Evolutionary conservation across 1,284 basidiomycete genomes (phyloP), one percentile per base, ranked within the genome.

Genomic region (Erythrobasidium hasegawianum): DNA sequence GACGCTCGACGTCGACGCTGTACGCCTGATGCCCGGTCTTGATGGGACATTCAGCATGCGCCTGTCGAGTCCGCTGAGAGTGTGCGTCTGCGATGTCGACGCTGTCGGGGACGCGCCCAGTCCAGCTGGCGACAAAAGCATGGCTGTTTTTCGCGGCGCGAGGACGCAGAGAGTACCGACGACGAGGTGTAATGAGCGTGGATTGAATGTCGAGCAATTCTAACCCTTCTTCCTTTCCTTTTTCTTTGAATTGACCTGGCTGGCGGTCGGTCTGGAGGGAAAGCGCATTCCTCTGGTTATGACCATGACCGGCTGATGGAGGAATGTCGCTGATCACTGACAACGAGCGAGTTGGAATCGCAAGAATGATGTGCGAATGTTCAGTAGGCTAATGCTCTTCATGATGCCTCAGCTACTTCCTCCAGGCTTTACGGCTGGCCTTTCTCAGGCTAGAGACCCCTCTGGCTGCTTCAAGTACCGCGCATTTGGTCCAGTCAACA

Each of bases 251-350:
- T 5, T 18, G n/a, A 47, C 16, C 16, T 47, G 43, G 22, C 43
- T 47, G 43, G n/a, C 22, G 43, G 22, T 47, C 16, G 43, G 22
- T 47, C 22, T 47, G 43, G 14, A 47, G 43, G 16, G 43, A 47
- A 16, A 47, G 43, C 16, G 57, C 57, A 58, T 58, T 24, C 57
- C n/a, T 27, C 33, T 11, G 47, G 39, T 26, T 24, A 47, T 33
- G 16, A 45, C 24, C 24, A 13, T 33, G n/a, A 38, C n/a, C 22
- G 39, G 20, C 50, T n/a, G 7, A 53, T 60, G 59, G 38, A 33
- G n/a, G 7, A 52, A 65, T 65, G 62, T 57, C 62, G 27, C 62
- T 65, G 18, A 41, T 65, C 45, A 65, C 62, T 8, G 62, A 65
- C 40, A 50, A 58, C 27, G 62, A 65, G 62, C 57, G 45, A 26